Evolutionary conservation across 2,329 filamentous ascomycete genomes (phyloP).

Genomic region (Fusarium duplospermum): DNA sequence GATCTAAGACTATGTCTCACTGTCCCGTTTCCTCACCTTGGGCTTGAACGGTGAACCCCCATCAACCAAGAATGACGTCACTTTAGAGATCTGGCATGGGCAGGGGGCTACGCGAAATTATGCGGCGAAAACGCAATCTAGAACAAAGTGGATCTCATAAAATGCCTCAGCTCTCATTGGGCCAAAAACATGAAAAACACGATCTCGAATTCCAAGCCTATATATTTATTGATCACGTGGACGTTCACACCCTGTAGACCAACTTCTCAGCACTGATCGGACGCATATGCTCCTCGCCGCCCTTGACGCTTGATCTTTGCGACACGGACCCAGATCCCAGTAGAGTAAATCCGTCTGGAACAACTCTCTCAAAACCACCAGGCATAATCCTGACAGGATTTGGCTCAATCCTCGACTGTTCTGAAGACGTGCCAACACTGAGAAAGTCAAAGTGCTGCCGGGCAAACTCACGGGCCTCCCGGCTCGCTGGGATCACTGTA

Average conservation of each 20-base stretch:
- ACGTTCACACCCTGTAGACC: conserved; percentile 38
- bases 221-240: neutral
- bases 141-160: neutral
- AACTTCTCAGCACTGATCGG: conserved; percentile 56
- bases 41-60: neutral
- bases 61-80: neutral
- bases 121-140: neutral
- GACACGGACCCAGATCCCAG: conserved; percentile 41
- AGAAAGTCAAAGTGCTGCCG: conserved; percentile 52
- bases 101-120: neutral
- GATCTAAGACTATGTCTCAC: neutral
- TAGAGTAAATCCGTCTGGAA: conserved; percentile 44
- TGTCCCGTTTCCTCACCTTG: neutral
- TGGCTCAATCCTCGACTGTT: conserved; percentile 33
- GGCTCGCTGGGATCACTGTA: conserved; percentile 21
- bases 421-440: conserved; percentile 2
- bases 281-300: conserved; percentile 49
- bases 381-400: conserved; percentile 50
- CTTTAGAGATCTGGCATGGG: neutral
- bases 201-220: neutral
- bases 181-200: neutral
- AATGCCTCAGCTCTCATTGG: neutral
- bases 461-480: conserved; percentile 46
- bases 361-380: conserved; percentile 44
- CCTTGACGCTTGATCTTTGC: conserved; percentile 25